phyloP scores from a whole-genome alignment of 2,329 filamentous ascomycete genomes.

The Thelonectria discophora region DNA sequence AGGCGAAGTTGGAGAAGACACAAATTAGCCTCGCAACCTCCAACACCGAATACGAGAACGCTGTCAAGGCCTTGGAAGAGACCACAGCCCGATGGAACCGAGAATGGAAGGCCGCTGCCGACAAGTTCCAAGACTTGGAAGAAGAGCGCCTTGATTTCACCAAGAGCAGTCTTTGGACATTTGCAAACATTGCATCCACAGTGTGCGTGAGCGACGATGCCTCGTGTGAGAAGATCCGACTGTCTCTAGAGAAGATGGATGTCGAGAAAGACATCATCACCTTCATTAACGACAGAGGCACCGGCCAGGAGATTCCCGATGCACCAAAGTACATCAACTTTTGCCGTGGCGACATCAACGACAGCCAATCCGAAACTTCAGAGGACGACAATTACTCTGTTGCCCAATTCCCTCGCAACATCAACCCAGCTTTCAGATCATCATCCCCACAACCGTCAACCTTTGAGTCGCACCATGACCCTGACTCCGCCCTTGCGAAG shows the following conservation, averaged over 20 bases:
- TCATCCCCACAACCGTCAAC: constrained; percentile 95
- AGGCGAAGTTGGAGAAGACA: constrained; percentile 98
- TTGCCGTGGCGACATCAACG: constrained; percentile 84
- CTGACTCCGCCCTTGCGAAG: constrained; percentile 75
- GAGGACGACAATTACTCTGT: constrained; percentile 93
- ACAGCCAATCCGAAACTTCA: constrained; percentile 82
- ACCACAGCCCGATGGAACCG: constrained; percentile 96
- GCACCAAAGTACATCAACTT: constrained; percentile 99
- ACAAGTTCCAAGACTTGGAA: constrained; percentile 99
- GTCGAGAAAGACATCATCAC: constrained; percentile 91
- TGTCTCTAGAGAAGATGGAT: constrained; percentile 94
- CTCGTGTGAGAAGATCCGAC: constrained; percentile 93
- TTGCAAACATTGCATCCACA: constrained; percentile 95
- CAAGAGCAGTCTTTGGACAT: constrained; percentile 97
- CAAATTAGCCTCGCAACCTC: constrained; percentile 93
- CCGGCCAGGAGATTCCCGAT: constrained; percentile 96
- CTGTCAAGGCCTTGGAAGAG: constrained; percentile 92
- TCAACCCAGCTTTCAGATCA: constrained; percentile 95
- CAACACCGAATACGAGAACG: constrained; percentile 91
- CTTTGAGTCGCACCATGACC: constrained; percentile 91
- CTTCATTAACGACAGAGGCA: constrained; percentile 90
- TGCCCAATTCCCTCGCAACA: constrained; percentile 92
- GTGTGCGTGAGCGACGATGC: constrained; percentile 98
- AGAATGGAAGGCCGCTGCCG: constrained; percentile 97
- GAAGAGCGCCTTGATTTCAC: constrained; percentile 97